Base-by-base conservation (phyloP, 345 rosid genomes). In the Linum lewisii region DNA sequence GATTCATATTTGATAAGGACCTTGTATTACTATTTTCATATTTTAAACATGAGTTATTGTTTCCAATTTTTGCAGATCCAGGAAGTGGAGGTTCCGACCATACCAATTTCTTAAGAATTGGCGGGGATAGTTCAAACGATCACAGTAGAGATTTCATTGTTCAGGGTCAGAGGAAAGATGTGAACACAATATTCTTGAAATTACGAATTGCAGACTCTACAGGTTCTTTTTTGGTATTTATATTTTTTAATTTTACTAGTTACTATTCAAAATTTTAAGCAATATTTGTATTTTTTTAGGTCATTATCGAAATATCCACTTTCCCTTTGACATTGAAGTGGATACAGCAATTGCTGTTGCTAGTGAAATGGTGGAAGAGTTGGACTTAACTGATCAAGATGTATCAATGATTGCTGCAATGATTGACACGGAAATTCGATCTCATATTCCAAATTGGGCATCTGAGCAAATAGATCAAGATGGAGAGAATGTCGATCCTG, bases 301-400 rank as follows among this genome's bases (percentile, higher is more conserved):
- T 57, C 83, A 87, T 65, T 50, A 76, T 49, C 95, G 89, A 58
- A 87, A 89, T 69, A 93, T 93, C 56, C 99, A 93, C 75, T 93
- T 93, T 76, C 99, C 99, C 24, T 93, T 93, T 52, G 80, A 93
- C 79, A 78, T 74, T 63, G 90, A 81, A 64, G 86, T 82, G 58
- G 97, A 93, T 72, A 93, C 99, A 62, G 73, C 96, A 22, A 73
- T 68, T 70, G 87, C 85, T 21, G 99, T 93, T 20, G 97, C 97
- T 19, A 76, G 87, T 29, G 99, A 93, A 82, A 93, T 89, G 99
- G 96, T 93, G 20, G 85, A 89, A 58, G 96, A 93, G 72, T 59
- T 93, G 73, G 89, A 87, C 72, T 73, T 93, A 57, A 84, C 97
- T 11, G 95, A 87, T 77, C 96, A 89, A 73, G 99, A 89, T 73